Evolutionary conservation across 768 basidiomycete genomes (phyloP), one percentile per base, ranked within the genome.

Genomic region (Psilocybe sp.): DNA sequence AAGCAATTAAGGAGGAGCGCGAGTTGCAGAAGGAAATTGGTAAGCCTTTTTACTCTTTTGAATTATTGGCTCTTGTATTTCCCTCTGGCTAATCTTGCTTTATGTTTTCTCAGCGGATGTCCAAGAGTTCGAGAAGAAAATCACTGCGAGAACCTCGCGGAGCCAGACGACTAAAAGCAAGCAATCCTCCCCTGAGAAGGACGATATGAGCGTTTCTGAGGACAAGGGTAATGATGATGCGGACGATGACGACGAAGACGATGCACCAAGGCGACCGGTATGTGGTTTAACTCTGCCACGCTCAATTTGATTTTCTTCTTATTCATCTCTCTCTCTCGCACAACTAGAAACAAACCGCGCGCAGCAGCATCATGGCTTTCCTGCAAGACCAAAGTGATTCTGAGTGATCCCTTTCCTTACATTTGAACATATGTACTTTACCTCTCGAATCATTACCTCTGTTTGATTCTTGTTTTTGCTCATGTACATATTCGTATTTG

Each of bases 1-100:
- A 81, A 57, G 69, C 73, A 3, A 87, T 95, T 57, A 86, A 77
- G 52, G 80, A 74, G 64, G 80, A 80, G 60, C 73, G 91, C 40
- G 94, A 94, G 62, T 63, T 92, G 5, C 85, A 80, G 18, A 74
- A 89, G 51, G 91, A 94, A 61, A 74, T 93, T 15, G 78, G 92
- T 94, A 56, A 31, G 81, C 74, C 18, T 28, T 49, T 41, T 12
- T 38, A 20, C 40, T 20, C 40, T 18, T 15, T 2, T 15, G 35
- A 20, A 33, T 14, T 5, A 38, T 47, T 12, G 32, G 18, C 9
- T 48, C 9, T 33, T 32, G 35, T 15, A 6, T 51, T 19, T 44
- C 38, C 37, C 8, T 35, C 1, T 32, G 35, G 15, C 8, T 40
- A 14, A 3, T 40, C 18, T 38, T 35, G 7, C 44, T 19, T 40